Evolutionary conservation across 2,329 filamentous ascomycete species (phyloP).

Genomic region (Exophiala viscosa): DNA sequence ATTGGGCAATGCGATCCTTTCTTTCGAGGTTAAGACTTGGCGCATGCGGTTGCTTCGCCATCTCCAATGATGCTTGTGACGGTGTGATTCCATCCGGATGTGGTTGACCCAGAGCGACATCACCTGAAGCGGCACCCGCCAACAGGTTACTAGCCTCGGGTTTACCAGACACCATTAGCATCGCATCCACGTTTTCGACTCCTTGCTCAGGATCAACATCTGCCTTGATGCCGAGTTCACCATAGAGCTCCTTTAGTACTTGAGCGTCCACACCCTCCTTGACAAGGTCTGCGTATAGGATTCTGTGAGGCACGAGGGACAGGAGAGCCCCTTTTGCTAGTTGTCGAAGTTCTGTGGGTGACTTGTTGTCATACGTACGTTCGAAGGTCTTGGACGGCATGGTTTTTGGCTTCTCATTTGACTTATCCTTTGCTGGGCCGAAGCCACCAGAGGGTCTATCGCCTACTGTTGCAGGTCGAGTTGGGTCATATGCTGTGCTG

Average conservation of each 20-base stretch:
- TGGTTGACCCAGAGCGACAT: not conserved
- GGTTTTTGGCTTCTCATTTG: not conserved
- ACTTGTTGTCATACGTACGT: constrained; percentile 28
- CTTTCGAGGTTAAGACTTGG: constrained; percentile 56
- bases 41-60: constrained; percentile 26
- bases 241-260: constrained; percentile 63
- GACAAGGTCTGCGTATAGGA: constrained; percentile 70
- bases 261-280: constrained; percentile 66
- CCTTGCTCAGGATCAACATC: constrained; percentile 3
- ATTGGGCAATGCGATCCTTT: constrained; percentile 71
- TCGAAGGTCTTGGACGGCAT: constrained; percentile 5
- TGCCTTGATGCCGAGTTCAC: constrained; percentile 60
- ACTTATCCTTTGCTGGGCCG: not conserved
- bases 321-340: constrained; percentile 65
- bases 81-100: not conserved
- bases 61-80: constrained; percentile 3
- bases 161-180: not conserved
- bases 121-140: not conserved
- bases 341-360: constrained; percentile 38
- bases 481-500: constrained; percentile 19
- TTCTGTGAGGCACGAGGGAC: constrained; percentile 58
- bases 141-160: not conserved
- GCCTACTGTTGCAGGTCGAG: constrained; percentile 16
- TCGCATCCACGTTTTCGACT: not conserved
- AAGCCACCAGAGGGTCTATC: constrained; percentile 7